phyloP scores from a whole-genome alignment of 768 basidiomycete species.

The Lentinula detonsa region DNA sequence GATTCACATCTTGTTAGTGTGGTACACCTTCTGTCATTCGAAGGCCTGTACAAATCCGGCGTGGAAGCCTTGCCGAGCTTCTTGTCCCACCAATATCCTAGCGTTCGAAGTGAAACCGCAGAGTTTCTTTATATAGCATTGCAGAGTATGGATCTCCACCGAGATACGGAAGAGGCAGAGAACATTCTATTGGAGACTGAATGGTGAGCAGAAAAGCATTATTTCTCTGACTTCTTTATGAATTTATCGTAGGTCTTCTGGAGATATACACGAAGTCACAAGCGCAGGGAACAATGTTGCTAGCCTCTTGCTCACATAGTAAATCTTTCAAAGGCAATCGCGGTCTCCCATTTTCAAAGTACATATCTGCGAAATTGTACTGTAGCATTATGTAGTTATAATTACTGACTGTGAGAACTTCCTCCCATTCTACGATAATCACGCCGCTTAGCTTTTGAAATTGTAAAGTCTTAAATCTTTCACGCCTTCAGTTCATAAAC shows the following conservation, averaged over 20 bases:
- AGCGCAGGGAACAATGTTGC: conserved; percentile 34
- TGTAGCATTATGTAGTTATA: too few species aligned
- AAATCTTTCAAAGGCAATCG: too few species aligned
- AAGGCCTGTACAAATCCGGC: conserved; percentile 36
- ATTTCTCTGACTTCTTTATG: conserved; percentile 1
- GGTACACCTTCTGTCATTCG: conserved; percentile 54
- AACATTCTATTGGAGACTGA: conserved; percentile 74
- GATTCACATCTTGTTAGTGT: conserved; percentile 38
- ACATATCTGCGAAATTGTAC: too few species aligned
- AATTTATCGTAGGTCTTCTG: conserved; percentile 40
- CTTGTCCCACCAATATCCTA: conserved; percentile 76
- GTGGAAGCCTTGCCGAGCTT: conserved; percentile 49
- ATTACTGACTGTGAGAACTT: conserved; percentile 8
- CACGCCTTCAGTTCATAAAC: too few species aligned
- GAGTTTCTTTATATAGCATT: conserved; percentile 78
- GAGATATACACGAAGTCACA: conserved; percentile 28
- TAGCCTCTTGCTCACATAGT: neutral
- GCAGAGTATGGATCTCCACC: conserved; percentile 61
- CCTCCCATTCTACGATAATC: neutral
- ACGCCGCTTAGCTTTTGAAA: neutral
- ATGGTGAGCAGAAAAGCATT: conserved; percentile 46
- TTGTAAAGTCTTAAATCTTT: neutral
- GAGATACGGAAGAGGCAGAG: conserved; percentile 62
- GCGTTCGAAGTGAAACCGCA: conserved; percentile 71
- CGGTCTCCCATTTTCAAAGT: too few species aligned